phyloP scores from a whole-genome alignment of 208 protist species.

The Strigomonas galati region DNA sequence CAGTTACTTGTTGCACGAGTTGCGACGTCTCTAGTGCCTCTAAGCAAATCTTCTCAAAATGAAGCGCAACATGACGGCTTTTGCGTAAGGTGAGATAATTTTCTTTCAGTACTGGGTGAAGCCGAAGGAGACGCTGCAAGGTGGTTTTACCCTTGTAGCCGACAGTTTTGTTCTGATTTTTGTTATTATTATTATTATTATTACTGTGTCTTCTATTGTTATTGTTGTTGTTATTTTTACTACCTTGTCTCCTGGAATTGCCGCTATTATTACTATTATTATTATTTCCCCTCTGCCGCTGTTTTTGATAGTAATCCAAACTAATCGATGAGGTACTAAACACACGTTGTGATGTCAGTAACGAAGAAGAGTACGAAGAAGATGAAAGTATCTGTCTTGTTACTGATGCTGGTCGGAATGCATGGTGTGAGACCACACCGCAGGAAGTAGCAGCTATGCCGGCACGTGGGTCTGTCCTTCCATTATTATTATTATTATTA shows the following conservation, averaged over 20 bases:
- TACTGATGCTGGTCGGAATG: no score
- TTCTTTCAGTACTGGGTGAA: not conserved
- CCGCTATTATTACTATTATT: not conserved
- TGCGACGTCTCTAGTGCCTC: not conserved
- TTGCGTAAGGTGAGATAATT: not conserved
- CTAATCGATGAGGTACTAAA: no score
- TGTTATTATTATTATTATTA: not conserved
- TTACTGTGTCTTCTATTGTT: not conserved
- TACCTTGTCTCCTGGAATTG: not conserved
- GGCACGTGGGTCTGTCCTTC: not conserved
- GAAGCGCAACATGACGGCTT: not conserved
- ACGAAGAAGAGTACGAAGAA: no score
- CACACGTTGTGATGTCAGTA: no score
- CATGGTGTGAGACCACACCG: no score
- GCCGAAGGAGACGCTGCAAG: not conserved
- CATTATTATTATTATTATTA: slow-evolving; percentile 14
- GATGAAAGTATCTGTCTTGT: no score
- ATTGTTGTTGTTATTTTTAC: not conserved
- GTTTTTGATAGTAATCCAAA: not conserved
- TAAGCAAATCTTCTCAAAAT: not conserved
- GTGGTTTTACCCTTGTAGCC: not conserved
- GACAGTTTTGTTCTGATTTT: not conserved
- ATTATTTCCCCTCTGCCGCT: not conserved
- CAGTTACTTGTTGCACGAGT: not conserved
- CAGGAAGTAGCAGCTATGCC: no score